These are phyloP conservation scores for Pyricularia sp. DNA, from an alignment of 2,329 filamentous ascomycete genomes.

Conservation along the genomic window DNA sequence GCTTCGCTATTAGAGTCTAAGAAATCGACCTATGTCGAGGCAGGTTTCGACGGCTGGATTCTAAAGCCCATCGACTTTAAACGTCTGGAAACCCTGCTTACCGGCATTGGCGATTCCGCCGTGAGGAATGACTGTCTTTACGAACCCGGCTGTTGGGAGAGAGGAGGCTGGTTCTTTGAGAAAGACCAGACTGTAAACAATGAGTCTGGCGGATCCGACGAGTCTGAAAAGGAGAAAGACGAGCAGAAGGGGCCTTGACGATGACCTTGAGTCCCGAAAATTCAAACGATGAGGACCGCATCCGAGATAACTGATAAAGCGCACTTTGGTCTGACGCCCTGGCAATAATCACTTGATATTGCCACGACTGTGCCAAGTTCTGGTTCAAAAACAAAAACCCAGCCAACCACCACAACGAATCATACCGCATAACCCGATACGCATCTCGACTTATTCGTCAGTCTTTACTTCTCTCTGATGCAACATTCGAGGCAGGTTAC, in stretches of 20 bases:
- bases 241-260: not conserved
- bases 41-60: constrained; percentile 86
- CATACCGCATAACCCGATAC: not conserved
- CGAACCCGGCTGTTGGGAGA: constrained; percentile 65
- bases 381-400: not conserved
- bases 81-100: constrained; percentile 58
- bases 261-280: not conserved
- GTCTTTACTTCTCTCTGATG: not conserved
- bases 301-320: not conserved
- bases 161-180: constrained; percentile 68
- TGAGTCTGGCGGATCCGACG: not conserved
- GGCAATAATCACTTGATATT: not conserved
- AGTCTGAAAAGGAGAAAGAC: not conserved
- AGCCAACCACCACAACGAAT: not conserved
- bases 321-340: not conserved
- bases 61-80: constrained; percentile 80
- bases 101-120: constrained; percentile 55
- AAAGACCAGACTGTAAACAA: not conserved
- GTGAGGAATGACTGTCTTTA: constrained; percentile 58
- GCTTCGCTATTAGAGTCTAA: constrained; percentile 69
- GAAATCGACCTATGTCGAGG: constrained; percentile 58
- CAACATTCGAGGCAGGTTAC: not conserved
- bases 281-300: not conserved
- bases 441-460: not conserved
- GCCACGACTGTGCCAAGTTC: not conserved